phyloP scores from a whole-genome alignment of 2,329 filamentous ascomycete species.

The Chrysoporthe austroafricana region DNA sequence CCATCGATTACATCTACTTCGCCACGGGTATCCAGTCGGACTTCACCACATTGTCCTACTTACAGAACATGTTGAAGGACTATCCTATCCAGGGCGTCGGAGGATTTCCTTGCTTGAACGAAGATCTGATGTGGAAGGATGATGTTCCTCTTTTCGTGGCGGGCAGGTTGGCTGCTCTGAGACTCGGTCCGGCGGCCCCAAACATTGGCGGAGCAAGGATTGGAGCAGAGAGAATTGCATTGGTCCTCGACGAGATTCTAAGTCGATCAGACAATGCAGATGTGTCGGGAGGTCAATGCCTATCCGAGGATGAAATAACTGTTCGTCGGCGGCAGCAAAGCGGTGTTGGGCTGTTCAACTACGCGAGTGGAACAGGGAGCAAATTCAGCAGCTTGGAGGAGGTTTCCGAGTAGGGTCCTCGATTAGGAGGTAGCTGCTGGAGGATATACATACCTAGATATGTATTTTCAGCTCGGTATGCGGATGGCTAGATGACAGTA shows the following conservation, averaged over 20 bases:
- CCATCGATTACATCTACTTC: conserved; percentile 72
- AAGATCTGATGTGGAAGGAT: conserved; percentile 76
- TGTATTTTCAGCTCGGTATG: no score
- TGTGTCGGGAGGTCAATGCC: conserved; percentile 26
- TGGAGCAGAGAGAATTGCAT: conserved; percentile 74
- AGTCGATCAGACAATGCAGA: background rate
- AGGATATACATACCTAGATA: background rate
- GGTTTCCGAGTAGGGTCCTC: background rate
- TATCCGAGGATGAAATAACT: conserved; percentile 33
- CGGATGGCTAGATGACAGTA: no score
- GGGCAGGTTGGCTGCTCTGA: conserved; percentile 68
- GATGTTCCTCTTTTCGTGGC: conserved; percentile 75
- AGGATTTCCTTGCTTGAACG: conserved; percentile 73
- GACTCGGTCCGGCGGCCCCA: conserved; percentile 71
- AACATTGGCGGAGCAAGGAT: conserved; percentile 75
- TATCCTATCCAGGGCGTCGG: conserved; percentile 65
- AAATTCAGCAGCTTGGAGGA: conserved; percentile 21
- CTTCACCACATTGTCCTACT: conserved; percentile 61
- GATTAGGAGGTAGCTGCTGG: background rate
- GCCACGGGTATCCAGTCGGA: conserved; percentile 74
- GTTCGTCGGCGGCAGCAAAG: conserved; percentile 1
- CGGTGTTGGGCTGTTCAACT: conserved; percentile 19
- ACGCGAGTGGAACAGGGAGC: conserved; percentile 24
- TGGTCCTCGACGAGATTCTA: conserved; percentile 67
- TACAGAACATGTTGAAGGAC: conserved; percentile 61